phyloP scores from a whole-genome alignment of 805 yeast species.

The Starmerella sirachaensis region DNA sequence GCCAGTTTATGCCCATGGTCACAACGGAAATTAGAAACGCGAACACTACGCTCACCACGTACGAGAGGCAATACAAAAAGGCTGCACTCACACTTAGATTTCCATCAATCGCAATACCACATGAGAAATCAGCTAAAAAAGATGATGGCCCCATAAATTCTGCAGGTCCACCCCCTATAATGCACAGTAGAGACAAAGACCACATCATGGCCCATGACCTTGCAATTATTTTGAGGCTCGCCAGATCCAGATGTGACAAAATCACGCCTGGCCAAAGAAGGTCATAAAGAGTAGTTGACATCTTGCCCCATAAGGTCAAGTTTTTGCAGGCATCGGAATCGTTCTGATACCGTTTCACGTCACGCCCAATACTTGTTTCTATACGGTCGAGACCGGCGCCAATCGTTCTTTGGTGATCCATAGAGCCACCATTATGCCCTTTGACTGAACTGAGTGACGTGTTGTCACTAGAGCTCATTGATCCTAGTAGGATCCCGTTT shows the following conservation, averaged over 20 bases:
- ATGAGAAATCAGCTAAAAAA: conserved; percentile 21
- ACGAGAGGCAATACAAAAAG: conserved; percentile 15
- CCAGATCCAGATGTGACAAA: conserved; percentile 21
- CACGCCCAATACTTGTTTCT: conserved; percentile 3
- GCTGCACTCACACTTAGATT: conserved; percentile 21
- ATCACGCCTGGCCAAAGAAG: conserved; percentile 18
- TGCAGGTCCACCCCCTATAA: conserved; percentile 14
- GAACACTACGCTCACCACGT: conserved; percentile 11
- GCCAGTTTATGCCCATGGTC: conserved; percentile 22
- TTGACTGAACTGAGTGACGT: not conserved
- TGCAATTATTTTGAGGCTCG: conserved; percentile 19
- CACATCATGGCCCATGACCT: conserved; percentile 25
- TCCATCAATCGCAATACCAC: conserved; percentile 23
- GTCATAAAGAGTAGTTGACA: conserved; percentile 1
- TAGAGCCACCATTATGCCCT: too few species aligned
- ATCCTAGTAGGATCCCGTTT: too few species aligned
- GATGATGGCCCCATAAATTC: conserved; percentile 25
- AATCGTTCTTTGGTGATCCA: too few species aligned
- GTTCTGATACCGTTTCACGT: conserved; percentile 3
- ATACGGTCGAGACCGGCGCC: not conserved
- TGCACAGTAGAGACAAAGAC: conserved; percentile 20
- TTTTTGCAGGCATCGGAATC: not conserved
- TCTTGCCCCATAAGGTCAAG: not conserved
- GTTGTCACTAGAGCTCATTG: too few species aligned
- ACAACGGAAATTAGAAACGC: conserved; percentile 21